These are phyloP conservation scores for Samsoniella hepiali DNA, from an alignment of 2,329 filamentous ascomycete genomes.

Conservation along the genomic window DNA sequence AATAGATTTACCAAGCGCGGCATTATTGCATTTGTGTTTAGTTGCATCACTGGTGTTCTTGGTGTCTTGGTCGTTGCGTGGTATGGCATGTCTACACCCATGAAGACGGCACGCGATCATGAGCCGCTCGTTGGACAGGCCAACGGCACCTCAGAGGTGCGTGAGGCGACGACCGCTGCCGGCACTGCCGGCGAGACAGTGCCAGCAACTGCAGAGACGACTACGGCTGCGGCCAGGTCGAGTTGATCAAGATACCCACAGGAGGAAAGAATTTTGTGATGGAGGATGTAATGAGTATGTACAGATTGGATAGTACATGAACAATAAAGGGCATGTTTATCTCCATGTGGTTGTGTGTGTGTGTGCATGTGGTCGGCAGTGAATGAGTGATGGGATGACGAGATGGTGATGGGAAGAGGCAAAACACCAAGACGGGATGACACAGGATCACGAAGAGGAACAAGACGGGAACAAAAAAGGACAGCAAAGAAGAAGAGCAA, in stretches of 20 bases:
- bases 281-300: not conserved
- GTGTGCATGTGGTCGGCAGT: not conserved
- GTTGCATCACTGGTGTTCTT: slow-evolving; percentile 63
- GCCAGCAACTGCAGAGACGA: not conserved
- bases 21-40: slow-evolving; percentile 72
- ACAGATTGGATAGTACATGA: slow-evolving; percentile 2
- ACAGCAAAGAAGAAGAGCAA: not conserved
- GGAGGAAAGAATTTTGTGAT: not conserved
- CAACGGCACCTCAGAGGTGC: not conserved
- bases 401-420: not conserved
- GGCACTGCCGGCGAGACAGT: not conserved
- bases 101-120: not conserved
- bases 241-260: slow-evolving; percentile 15
- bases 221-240: not conserved
- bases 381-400: not conserved
- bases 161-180: not conserved
- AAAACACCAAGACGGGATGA: not conserved
- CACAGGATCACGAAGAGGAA: not conserved
- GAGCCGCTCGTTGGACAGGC: not conserved
- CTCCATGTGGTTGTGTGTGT: not conserved
- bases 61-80: slow-evolving; percentile 65
- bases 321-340: not conserved
- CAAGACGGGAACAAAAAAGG: not conserved
- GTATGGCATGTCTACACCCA: slow-evolving; percentile 51
- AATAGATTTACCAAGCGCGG: slow-evolving; percentile 63